Evolutionary conservation across 495 filamentous ascomycete genomes (phyloP).

Genomic region (Chlorociboria aeruginascens): DNA sequence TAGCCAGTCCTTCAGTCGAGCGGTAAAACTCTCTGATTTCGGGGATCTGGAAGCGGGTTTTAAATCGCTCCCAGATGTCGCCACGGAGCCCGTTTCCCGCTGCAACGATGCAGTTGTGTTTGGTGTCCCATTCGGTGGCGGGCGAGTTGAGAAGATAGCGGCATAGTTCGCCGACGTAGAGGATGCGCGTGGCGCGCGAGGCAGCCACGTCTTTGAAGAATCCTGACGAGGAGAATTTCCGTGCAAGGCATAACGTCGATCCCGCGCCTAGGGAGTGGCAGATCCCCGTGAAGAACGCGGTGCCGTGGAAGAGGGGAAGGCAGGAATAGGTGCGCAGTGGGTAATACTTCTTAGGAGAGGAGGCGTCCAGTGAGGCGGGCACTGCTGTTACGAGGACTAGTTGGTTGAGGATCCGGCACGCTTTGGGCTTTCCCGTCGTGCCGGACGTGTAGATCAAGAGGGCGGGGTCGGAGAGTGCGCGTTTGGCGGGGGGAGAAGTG

Average conservation of each 20-base stretch:
- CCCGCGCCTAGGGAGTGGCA: conserved; percentile 30
- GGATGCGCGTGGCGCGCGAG: conserved; percentile 21
- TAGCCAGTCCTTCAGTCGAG: conserved; percentile 17
- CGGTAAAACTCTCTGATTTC: conserved; percentile 20
- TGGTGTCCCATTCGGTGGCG: conserved; percentile 8
- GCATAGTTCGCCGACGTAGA: conserved; percentile 29
- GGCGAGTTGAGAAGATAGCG: conserved; percentile 18
- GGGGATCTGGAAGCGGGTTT: conserved; percentile 10
- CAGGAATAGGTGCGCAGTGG: conserved; percentile 21
- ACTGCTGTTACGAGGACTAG: conserved; percentile 23
- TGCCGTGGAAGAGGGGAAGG: conserved; percentile 20
- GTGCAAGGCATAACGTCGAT: conserved; percentile 32
- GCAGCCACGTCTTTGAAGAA: conserved; percentile 27
- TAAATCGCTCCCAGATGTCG: conserved; percentile 21
- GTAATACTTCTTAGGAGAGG: conserved; percentile 30
- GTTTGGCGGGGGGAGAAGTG: conserved; percentile 23
- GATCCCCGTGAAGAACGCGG: conserved; percentile 18
- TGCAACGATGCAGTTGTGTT: conserved; percentile 17
- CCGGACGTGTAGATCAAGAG: conserved; percentile 18
- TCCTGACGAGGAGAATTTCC: conserved; percentile 19
- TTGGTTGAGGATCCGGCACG: conserved; percentile 15
- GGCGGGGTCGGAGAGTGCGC: conserved; percentile 12
- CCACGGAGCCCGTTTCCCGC: conserved; percentile 15
- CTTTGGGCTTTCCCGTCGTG: conserved; percentile 21
- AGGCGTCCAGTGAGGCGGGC: conserved; percentile 25